Evolutionary conservation across 148 eudicot genomes (phyloP), one percentile per base, ranked within the genome.

Genomic region (Mesembryanthemum crystallinum): DNA sequence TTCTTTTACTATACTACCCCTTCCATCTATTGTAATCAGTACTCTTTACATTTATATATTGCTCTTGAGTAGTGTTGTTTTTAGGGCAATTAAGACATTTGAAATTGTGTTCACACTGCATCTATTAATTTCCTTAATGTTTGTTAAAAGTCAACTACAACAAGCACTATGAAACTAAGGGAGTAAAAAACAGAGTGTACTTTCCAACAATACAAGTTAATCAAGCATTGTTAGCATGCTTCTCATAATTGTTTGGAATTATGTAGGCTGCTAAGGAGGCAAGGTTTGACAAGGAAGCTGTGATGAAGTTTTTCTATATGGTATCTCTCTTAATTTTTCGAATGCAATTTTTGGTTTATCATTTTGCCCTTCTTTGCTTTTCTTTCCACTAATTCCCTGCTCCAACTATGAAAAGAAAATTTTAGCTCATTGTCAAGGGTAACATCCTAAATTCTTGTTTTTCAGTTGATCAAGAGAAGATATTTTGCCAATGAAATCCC

Each of bases 211-310:
- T 47, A 10, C 2, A 21, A 32, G 8, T 42, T 24, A 55, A 25
- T 39, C 30, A 73, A 24, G 64, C 10, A 69, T 57, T 18, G 13
- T n/a, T n/a, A 11, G 52, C 58, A 42, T 57, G 60, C 57, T 20
- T 59, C 68, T 77, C 51, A 63, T 63, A 10, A 25, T 21, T 73
- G 28, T 52, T 43, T 82, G 33, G 25, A 69, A 62, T 49, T 80
- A 17, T 81, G 21, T 86, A 93, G 98, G 98, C 96, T 83, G 96
- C 94, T 17, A 93, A 86, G 82, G 96, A 88, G 85, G 91, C 92
- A 25, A 85, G 98, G 81, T 83, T 85, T 81, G 96, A 93, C 87
- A 93, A 93, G 83, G 98, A 93, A 88, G 93, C 96, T 69, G 82
- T 93, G 54, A 84, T 83, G 84, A 93, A 89, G 78, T 93, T 93